Evolutionary conservation across 306 rosid species (phyloP).

Genomic region (Cucurbita ficifolia): DNA sequence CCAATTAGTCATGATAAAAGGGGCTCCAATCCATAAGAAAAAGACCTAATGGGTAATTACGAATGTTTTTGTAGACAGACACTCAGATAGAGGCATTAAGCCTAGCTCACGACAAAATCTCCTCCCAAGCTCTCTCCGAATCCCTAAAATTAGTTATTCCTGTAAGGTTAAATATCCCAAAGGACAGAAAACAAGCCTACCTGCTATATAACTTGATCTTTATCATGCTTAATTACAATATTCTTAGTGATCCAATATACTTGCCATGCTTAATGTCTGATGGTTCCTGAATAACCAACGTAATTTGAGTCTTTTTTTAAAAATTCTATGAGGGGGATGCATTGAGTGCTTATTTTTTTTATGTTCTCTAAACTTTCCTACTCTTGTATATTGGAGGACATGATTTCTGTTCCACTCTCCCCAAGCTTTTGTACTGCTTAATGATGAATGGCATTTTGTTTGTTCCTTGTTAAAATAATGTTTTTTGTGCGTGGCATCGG

Average conservation of each 20-base stretch:
- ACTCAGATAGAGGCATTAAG: not conserved
- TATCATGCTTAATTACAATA: not conserved
- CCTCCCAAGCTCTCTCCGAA: not conserved
- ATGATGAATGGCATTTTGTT: not conserved
- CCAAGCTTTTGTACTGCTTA: not conserved
- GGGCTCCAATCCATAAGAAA: not conserved
- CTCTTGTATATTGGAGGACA: not conserved
- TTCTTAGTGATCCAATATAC: not conserved
- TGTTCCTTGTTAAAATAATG: not conserved
- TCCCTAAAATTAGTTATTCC: not conserved
- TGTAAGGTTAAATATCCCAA: not conserved
- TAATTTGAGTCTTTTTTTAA: not conserved
- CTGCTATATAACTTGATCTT: not conserved
- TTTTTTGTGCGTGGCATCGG: not conserved
- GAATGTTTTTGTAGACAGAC: not conserved
- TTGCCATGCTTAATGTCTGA: not conserved
- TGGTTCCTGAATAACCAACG: not conserved
- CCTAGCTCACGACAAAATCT: not conserved
- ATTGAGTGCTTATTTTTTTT: not conserved
- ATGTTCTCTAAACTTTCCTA: not conserved
- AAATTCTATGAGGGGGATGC: not conserved
- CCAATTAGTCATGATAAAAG: too few relatives aligned
- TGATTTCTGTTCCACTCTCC: not conserved
- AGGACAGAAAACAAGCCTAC: not conserved
- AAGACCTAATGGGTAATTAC: not conserved